These are phyloP conservation scores for Boletus semigastroideus DNA, from an alignment of 1,284 basidiomycete genomes.

Conservation along the genomic window DNA sequence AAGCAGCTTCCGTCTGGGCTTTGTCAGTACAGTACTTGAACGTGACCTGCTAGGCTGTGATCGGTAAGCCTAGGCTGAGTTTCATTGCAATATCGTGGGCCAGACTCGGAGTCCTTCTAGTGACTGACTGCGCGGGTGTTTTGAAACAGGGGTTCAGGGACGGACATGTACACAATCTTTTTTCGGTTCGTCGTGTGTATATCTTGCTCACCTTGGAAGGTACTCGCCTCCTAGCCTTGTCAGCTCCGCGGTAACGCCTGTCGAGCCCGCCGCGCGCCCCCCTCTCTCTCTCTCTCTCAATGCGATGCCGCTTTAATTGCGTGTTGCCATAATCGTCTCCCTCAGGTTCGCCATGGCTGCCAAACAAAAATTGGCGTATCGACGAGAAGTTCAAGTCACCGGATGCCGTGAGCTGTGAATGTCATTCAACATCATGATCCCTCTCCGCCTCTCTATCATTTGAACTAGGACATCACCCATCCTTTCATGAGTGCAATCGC, in stretches of 20 bases:
- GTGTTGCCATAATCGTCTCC: constrained; percentile 21
- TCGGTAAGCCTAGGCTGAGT: neutral
- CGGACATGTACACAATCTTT: neutral
- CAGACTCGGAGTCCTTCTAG: no score
- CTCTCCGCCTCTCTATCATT: neutral
- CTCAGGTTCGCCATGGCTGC: constrained; percentile 10
- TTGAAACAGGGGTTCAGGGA: constrained; percentile 15
- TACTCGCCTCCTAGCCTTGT: neutral
- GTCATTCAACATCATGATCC: neutral
- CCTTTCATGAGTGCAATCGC: neutral
- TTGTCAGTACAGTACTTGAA: neutral
- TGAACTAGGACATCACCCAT: neutral
- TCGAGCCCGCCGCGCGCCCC: constrained; percentile 1
- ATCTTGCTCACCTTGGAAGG: neutral
- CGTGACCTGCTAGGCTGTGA: neutral
- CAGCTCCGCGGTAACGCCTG: constrained; percentile 22
- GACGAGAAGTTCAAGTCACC: constrained; percentile 14
- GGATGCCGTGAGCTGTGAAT: constrained; percentile 23
- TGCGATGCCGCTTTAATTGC: constrained; percentile 27
- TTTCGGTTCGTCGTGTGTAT: neutral
- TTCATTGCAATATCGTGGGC: neutral
- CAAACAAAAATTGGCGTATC: constrained; percentile 5
- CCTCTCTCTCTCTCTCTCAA: neutral
- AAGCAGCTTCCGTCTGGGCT: neutral
- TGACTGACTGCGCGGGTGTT: neutral